Conservation (phyloP, 257 asterid species). For the Solanum clarkiae region DNA sequence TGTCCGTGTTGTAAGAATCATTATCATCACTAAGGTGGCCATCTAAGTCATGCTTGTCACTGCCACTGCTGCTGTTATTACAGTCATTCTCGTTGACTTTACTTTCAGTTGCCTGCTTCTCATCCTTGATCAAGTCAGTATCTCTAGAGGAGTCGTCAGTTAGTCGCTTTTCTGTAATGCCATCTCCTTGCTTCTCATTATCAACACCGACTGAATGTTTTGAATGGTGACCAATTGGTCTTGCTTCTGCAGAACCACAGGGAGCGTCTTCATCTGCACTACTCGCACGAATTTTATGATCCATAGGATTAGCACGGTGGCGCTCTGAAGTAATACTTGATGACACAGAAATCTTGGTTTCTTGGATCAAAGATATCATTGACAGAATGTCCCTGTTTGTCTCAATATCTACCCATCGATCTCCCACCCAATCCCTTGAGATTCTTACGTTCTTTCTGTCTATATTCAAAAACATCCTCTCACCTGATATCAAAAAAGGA, state of each 20-base stretch:
- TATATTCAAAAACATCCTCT: slow-evolving; percentile 41
- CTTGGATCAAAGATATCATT: slow-evolving; percentile 33
- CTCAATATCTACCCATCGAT: slow-evolving; percentile 66
- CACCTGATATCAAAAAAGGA: slow-evolving; percentile 45
- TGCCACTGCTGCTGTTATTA: slow-evolving; percentile 1
- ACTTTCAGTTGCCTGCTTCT: slow-evolving; percentile 24
- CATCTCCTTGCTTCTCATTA: slow-evolving; percentile 1
- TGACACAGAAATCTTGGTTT: slow-evolving; percentile 45
- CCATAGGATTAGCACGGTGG: slow-evolving; percentile 29
- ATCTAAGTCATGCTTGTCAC: background rate
- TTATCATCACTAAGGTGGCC: slow-evolving; percentile 1
- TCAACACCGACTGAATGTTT: background rate
- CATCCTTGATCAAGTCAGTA: slow-evolving; percentile 17
- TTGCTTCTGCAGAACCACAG: background rate
- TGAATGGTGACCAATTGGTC: background rate
- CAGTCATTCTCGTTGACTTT: slow-evolving; percentile 15
- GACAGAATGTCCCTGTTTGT: slow-evolving; percentile 47
- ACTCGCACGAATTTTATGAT: slow-evolving; percentile 17
- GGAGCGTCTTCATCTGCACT: slow-evolving; percentile 31
- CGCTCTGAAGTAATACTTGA: slow-evolving; percentile 33
- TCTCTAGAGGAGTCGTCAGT: slow-evolving; percentile 39
- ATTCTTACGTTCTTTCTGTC: slow-evolving; percentile 47
- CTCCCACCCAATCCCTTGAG: slow-evolving; percentile 88
- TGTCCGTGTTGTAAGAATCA: slow-evolving; percentile 4
- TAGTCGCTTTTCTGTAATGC: slow-evolving; percentile 25